Evolutionary conservation across 2,329 filamentous ascomycete genomes (phyloP), one percentile per base, ranked within the genome.

Genomic region (Ophiostoma perfectum): DNA sequence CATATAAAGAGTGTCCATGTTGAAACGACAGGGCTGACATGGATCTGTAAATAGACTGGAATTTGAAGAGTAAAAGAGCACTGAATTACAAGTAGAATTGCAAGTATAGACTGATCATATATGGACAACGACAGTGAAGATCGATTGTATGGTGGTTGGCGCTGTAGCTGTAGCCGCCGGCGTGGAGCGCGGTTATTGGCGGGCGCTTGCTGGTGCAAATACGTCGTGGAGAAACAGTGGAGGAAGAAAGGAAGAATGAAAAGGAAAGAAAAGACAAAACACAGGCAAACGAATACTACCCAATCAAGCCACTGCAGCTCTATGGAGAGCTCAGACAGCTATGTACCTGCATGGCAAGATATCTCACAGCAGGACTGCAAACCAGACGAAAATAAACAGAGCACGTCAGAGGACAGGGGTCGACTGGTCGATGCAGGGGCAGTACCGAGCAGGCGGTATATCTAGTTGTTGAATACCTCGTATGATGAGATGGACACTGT

Each of bases 401-500:
- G 62, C 66, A 58, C 66, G 66, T 67, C 55, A 66, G 66, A 66
- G 68, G 63, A n/a, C 16, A n/a, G 64, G 64, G 66, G 64, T 18
- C 45, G 64, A 70, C 60, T 70, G 68, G 68, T 12, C 14, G 64
- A 27, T 64, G 66, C 68, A 70, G 66, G 68, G 68, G 27, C 27
- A 45, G 8, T 60, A 41, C 18, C 39, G 14, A 6, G 6, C 38
- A 18, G 58, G 42, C 39, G 55, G 52, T 44, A 64, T 42, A 42
- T n/a, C 27, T 16, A 44, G 49, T 42, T 41, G 68, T 18, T 52
- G 18, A 16, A n/a, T n/a, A 11, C n/a, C 8, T 27, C 9, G 9
- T 55, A 6, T 55, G 18, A n/a, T 55, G 27, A 27, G 27, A 27
- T 27, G 27, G 27, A 1, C 27, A 27, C 27, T 27, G 27, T 27